phyloP scores from a whole-genome alignment of 345 rosid genomes.

The Populus nigra region DNA sequence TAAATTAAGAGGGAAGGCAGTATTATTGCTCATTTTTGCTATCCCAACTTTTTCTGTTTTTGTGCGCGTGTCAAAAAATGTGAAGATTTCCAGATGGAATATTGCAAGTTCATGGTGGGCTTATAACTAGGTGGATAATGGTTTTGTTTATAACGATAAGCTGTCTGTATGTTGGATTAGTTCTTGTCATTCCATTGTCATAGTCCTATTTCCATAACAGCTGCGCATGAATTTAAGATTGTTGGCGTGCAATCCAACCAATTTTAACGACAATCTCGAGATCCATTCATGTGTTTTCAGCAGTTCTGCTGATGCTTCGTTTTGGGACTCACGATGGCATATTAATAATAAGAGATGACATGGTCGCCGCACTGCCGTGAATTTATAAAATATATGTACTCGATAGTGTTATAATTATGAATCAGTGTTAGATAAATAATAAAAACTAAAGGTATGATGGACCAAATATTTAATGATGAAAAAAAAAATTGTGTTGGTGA shows the following conservation, averaged over 20 bases:
- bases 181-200: neutral
- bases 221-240: neutral
- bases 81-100: neutral
- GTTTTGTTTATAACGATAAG: conserved; percentile 13
- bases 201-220: neutral
- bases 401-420: too few species aligned
- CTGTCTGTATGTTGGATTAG: conserved; percentile 1
- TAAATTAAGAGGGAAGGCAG: neutral
- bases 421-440: too few species aligned
- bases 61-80: neutral
- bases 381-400: too few species aligned
- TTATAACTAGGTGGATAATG: neutral
- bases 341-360: too few species aligned
- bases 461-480: too few species aligned
- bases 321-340: neutral
- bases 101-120: neutral
- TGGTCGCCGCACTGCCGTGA: too few species aligned
- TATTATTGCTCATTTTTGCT: neutral
- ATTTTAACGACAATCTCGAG: neutral
- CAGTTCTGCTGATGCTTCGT: neutral
- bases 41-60: neutral
- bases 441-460: too few species aligned
- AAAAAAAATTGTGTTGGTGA: too few species aligned
- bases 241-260: conserved; percentile 10
- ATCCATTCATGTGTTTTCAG: neutral